Evolutionary conservation across 1,284 basidiomycete species (phyloP).

Genomic region (Paramarasmius palmivorus): DNA sequence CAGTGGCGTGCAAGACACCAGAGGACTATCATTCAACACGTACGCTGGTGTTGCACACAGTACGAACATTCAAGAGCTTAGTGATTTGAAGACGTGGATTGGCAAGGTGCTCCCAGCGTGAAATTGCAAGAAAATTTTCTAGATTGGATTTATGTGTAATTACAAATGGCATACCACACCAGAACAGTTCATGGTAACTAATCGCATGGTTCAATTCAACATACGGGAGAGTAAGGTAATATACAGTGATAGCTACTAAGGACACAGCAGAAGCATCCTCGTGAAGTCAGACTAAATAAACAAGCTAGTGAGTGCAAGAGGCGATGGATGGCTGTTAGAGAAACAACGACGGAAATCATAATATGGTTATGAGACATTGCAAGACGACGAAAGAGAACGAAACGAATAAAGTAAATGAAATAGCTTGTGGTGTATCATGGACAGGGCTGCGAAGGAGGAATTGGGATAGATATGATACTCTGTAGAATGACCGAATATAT

Average conservation of each 20-base stretch:
- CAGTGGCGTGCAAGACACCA: constrained; percentile 26
- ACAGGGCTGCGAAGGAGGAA: background rate
- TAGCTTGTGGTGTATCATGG: constrained; percentile 1
- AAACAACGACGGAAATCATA: background rate
- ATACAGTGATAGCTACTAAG: background rate
- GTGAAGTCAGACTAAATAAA: constrained; percentile 4
- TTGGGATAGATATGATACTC: constrained; percentile 3
- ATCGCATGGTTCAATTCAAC: background rate
- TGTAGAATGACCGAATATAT: background rate
- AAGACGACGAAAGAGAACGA: background rate
- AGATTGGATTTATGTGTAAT: background rate
- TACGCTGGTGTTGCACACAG: constrained; percentile 68
- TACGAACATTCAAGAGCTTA: constrained; percentile 60
- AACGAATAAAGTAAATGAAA: background rate
- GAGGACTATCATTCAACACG: constrained; percentile 58
- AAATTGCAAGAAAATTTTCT: background rate
- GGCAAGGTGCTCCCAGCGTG: constrained; percentile 45
- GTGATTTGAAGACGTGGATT: constrained; percentile 65
- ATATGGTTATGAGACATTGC: background rate
- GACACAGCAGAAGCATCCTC: constrained; percentile 3
- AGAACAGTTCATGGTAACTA: background rate
- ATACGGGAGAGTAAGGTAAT: background rate
- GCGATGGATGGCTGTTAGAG: background rate
- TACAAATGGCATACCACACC: background rate
- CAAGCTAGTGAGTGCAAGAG: constrained; percentile 2